A percentile compares a stretch with the other conserved stretches of the same genome.
Conservation (phyloP, 2,329 filamentous ascomycete genomes). For the Sporothrix variecibatus region DNA sequence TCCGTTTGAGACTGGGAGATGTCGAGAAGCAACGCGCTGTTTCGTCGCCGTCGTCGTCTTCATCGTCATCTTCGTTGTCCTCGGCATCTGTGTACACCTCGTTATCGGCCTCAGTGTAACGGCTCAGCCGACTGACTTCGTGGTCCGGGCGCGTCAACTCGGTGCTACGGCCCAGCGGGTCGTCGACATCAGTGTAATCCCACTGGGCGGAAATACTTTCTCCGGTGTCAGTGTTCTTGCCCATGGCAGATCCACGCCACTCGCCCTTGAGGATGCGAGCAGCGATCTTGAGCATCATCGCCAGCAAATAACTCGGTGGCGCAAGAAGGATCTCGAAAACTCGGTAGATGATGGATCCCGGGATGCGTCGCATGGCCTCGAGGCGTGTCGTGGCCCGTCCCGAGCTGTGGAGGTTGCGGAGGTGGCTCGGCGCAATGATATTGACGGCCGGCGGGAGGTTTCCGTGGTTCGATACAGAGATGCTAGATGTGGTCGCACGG, state of each 20-base stretch:
- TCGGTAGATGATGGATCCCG: slow-evolving; percentile 70
- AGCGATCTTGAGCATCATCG: slow-evolving; percentile 79
- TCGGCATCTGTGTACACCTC: slow-evolving; percentile 28
- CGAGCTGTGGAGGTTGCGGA: slow-evolving; percentile 25
- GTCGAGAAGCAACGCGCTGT: slow-evolving; percentile 14
- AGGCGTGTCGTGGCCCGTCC: slow-evolving; percentile 42
- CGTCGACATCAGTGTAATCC: slow-evolving; percentile 59
- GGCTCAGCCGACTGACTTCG: slow-evolving; percentile 5
- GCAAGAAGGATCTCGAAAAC: slow-evolving; percentile 75
- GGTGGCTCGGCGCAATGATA: slow-evolving; percentile 52
- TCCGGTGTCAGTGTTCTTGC: slow-evolving; percentile 52
- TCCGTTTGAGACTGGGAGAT: neutral
- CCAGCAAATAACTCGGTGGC: slow-evolving; percentile 76
- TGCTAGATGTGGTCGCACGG: slow-evolving; percentile 54
- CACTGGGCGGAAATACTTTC: slow-evolving; percentile 60
- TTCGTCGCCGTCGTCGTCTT: slow-evolving; percentile 20
- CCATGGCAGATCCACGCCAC: slow-evolving; percentile 62
- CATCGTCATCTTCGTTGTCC: slow-evolving; percentile 18
- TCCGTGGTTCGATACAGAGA: slow-evolving; percentile 53
- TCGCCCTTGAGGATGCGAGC: slow-evolving; percentile 68
- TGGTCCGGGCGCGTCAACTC: slow-evolving; percentile 16
- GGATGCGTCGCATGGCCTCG: slow-evolving; percentile 53
- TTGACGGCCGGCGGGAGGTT: slow-evolving; percentile 69
- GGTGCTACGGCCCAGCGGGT: slow-evolving; percentile 29
- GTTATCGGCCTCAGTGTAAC: slow-evolving; percentile 28